These are phyloP conservation scores for Penicillium paradoxum DNA, from an alignment of 495 filamentous ascomycete species.

Conservation along the genomic window DNA sequence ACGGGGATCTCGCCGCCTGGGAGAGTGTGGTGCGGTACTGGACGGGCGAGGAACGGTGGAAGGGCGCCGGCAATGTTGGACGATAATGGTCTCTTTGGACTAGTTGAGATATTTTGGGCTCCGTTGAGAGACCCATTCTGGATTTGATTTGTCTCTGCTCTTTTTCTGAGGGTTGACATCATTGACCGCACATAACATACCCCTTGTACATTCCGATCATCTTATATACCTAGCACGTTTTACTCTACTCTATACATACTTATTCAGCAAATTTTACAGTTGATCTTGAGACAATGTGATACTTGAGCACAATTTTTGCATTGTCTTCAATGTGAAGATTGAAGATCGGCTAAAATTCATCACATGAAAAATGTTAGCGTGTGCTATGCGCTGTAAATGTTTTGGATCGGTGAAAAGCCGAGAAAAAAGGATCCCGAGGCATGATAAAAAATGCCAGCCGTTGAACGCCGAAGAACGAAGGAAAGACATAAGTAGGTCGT, in stretches of 20 bases:
- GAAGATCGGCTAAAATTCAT: constrained; percentile 6
- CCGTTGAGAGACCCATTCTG: background rate
- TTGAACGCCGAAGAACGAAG: constrained; percentile 16
- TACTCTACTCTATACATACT: background rate
- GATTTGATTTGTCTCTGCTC: background rate
- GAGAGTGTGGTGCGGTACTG: constrained; percentile 79
- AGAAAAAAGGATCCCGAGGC: background rate
- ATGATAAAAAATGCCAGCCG: background rate
- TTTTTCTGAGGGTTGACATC: background rate
- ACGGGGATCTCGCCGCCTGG: constrained; percentile 71
- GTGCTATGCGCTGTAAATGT: constrained; percentile 10
- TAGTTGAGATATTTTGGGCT: background rate
- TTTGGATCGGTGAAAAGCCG: background rate
- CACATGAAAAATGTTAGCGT: constrained; percentile 6
- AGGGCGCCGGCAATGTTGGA: constrained; percentile 10
- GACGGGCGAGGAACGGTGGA: constrained; percentile 51
- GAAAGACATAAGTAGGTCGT: constrained; percentile 20
- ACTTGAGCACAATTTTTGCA: constrained; percentile 2
- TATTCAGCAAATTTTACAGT: background rate
- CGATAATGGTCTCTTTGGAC: constrained; percentile 10
- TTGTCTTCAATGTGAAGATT: constrained; percentile 2
- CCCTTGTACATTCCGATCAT: constrained; percentile 17
- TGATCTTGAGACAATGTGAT: background rate
- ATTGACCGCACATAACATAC: constrained; percentile 15
- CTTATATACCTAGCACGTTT: constrained; percentile 1